Evolutionary conservation across 345 rosid species (phyloP).

Genomic region (Melastoma malabathricum): DNA sequence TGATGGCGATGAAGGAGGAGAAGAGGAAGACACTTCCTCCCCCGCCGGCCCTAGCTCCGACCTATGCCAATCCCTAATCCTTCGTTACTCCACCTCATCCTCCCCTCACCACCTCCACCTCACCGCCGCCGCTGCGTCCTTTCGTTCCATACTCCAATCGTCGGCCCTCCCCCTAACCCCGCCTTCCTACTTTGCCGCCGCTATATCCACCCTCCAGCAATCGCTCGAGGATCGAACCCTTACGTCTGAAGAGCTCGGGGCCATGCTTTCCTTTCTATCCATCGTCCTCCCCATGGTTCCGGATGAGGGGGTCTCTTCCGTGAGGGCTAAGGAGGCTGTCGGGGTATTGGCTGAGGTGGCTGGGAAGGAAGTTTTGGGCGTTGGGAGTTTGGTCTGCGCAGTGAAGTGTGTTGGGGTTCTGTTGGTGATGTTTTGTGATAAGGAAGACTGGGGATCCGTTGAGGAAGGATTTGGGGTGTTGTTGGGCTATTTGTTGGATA

Average conservation of each 20-base stretch:
- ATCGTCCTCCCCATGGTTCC: slow-evolving; percentile 46
- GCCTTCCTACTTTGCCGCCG: slow-evolving; percentile 67
- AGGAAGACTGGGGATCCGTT: slow-evolving; percentile 57
- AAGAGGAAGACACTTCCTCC: background rate
- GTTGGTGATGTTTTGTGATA: slow-evolving; percentile 42
- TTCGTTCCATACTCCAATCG: slow-evolving; percentile 67
- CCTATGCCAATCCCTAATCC: slow-evolving; percentile 74
- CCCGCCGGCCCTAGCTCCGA: slow-evolving; percentile 16
- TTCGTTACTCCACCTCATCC: slow-evolving; percentile 70
- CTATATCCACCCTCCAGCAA: slow-evolving; percentile 33
- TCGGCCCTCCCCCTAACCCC: slow-evolving; percentile 53
- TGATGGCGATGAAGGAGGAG: background rate
- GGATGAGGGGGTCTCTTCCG: slow-evolving; percentile 23
- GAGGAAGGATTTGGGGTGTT: slow-evolving; percentile 40
- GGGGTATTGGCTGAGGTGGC: slow-evolving; percentile 34
- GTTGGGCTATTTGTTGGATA: slow-evolving; percentile 54
- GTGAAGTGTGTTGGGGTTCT: slow-evolving; percentile 74
- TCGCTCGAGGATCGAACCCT: slow-evolving; percentile 16
- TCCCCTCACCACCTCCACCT: slow-evolving; percentile 89
- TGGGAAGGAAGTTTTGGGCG: slow-evolving; percentile 32
- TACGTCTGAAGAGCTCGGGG: slow-evolving; percentile 48
- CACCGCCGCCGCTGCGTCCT: slow-evolving; percentile 73
- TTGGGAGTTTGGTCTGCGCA: slow-evolving; percentile 48
- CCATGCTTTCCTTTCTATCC: slow-evolving; percentile 54
- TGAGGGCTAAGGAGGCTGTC: slow-evolving; percentile 61